These are phyloP conservation scores for Penicillium simplicissimum DNA, from an alignment of 495 filamentous ascomycete species.

Conservation along the genomic window DNA sequence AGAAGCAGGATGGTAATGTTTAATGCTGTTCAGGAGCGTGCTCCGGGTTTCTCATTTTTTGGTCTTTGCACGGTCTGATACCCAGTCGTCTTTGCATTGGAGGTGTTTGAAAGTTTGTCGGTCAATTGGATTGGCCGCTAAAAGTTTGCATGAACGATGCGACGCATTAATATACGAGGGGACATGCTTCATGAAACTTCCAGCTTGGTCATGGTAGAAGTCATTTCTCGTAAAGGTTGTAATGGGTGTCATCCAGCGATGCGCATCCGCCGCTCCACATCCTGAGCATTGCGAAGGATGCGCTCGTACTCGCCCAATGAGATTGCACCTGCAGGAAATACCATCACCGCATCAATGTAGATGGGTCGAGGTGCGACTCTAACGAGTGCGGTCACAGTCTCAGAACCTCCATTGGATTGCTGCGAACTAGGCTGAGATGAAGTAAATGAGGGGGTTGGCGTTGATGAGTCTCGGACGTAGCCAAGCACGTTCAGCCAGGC, in stretches of 20 bases:
- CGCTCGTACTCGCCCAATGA: conserved; percentile 65
- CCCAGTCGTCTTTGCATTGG: conserved; percentile 18
- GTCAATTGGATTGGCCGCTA: conserved; percentile 1
- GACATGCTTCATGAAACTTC: neutral
- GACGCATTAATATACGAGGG: conserved; percentile 1
- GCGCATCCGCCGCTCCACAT: conserved; percentile 33
- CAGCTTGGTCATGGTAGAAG: neutral
- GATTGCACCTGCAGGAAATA: conserved; percentile 66
- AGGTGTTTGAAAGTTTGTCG: conserved; percentile 18
- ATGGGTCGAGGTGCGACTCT: conserved; percentile 28
- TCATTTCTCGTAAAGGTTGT: neutral
- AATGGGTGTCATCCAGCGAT: conserved; percentile 8
- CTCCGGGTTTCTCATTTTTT: neutral
- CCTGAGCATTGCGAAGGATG: conserved; percentile 36
- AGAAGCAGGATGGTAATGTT: conserved; percentile 17
- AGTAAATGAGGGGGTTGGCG: conserved; percentile 15
- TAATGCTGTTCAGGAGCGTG: conserved; percentile 1
- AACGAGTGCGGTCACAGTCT: neutral
- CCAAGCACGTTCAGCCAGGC: conserved; percentile 91
- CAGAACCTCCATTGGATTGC: neutral
- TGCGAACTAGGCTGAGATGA: conserved; percentile 15
- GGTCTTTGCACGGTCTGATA: conserved; percentile 14
- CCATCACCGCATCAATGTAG: conserved; percentile 63
- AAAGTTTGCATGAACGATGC: conserved; percentile 9
- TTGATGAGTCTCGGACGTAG: conserved; percentile 55